These are phyloP conservation scores for Westerdykella ornata DNA, from an alignment of 2,329 filamentous ascomycete genomes.

Conservation along the genomic window DNA sequence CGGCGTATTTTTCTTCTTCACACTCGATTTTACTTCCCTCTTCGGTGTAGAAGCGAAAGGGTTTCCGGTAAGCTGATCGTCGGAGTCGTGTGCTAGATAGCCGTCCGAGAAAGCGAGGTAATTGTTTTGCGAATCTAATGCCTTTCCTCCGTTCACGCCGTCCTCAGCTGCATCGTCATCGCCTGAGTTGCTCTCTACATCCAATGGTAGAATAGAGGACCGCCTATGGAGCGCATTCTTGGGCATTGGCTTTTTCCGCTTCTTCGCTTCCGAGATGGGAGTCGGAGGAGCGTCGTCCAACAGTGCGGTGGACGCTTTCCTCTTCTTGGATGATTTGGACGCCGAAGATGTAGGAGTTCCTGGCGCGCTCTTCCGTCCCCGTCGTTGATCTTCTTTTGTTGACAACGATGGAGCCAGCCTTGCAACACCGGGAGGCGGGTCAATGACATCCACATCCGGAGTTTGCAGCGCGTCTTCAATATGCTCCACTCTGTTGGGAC, in stretches of 20 bases:
- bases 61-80: constrained; percentile 2
- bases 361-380: not conserved
- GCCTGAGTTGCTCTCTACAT: too few relatives aligned
- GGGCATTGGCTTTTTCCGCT: too few relatives aligned
- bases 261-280: not conserved
- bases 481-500: not conserved
- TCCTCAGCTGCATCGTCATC: too few relatives aligned
- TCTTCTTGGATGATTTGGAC: not conserved
- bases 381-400: not conserved
- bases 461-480: constrained; percentile 1
- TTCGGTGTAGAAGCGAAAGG: constrained; percentile 1
- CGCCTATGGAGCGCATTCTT: too few relatives aligned
- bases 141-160: too few relatives aligned
- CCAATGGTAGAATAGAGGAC: too few relatives aligned
- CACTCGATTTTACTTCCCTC: not conserved
- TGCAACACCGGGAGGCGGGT: not conserved
- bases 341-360: not conserved
- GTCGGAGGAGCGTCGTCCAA: not conserved
- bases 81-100: not conserved
- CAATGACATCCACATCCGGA: constrained; percentile 1
- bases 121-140: too few relatives aligned
- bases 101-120: constrained; percentile 1
- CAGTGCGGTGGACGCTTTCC: not conserved
- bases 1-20: not conserved
- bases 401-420: not conserved